Conservation (phyloP, 78 protist genomes). For the Speleostelium caveatum region DNA sequence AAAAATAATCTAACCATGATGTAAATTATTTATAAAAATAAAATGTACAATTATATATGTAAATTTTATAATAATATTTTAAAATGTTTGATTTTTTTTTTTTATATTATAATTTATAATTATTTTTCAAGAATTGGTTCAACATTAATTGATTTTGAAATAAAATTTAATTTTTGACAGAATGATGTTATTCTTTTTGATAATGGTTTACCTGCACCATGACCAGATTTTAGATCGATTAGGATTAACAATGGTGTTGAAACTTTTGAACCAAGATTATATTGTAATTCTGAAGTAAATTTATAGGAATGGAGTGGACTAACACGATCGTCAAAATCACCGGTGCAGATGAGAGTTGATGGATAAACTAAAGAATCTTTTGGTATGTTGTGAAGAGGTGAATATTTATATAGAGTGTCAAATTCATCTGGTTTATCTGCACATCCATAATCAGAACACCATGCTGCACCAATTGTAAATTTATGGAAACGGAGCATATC, state of each 20-base stretch:
- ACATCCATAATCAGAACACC: slow-evolving; percentile 91
- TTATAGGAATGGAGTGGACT: slow-evolving; percentile 95
- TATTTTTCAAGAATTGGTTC: no score
- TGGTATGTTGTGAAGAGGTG: slow-evolving; percentile 90
- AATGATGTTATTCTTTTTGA: not conserved
- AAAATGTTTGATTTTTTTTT: not conserved
- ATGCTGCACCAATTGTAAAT: slow-evolving; percentile 93
- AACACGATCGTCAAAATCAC: slow-evolving; percentile 97
- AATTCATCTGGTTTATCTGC: slow-evolving; percentile 72
- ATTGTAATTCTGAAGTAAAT: slow-evolving; percentile 85
- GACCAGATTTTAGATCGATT: slow-evolving; percentile 85
- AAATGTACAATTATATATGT: no score
- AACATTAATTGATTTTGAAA: slow-evolving; percentile 24
- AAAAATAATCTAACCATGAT: no score
- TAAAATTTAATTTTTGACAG: slow-evolving; percentile 21
- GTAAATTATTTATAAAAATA: no score
- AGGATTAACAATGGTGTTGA: slow-evolving; percentile 82
- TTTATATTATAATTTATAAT: slow-evolving; percentile 16
- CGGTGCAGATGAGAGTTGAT: slow-evolving; percentile 82
- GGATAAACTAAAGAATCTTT: slow-evolving; percentile 63
- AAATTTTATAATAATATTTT: no score
- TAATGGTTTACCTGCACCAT: slow-evolving; percentile 84
- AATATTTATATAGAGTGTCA: slow-evolving; percentile 70
- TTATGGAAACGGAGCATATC: slow-evolving; percentile 96
- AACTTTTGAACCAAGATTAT: slow-evolving; percentile 59